phyloP scores from a whole-genome alignment of 2,329 filamentous ascomycete species.

The Calonectria multiphialidica region DNA sequence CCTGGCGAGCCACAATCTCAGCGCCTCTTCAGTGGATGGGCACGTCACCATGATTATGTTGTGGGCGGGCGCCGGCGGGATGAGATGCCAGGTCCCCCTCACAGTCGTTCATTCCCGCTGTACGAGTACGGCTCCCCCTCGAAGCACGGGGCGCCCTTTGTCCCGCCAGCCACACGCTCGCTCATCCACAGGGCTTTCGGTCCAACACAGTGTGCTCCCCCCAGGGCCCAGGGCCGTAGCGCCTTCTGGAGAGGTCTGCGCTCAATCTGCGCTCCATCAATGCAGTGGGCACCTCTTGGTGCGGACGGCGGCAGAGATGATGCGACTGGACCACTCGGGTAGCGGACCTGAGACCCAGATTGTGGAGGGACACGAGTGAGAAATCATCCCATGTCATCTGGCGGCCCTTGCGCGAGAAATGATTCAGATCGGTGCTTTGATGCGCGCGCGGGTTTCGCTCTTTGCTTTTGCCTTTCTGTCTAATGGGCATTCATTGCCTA shows the following conservation, averaged over 20 bases:
- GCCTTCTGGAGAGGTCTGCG: neutral
- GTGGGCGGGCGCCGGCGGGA: neutral
- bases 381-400: conserved; percentile 18
- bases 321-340: conserved; percentile 16
- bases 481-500: neutral
- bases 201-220: neutral
- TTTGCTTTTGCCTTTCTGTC: neutral
- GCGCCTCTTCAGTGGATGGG: neutral
- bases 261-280: conserved; percentile 6
- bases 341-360: conserved; percentile 19
- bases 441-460: neutral
- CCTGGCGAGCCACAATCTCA: conserved; percentile 1
- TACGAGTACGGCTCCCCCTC: neutral
- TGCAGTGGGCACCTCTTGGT: neutral
- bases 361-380: conserved; percentile 3
- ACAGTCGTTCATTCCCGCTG: neutral
- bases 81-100: neutral
- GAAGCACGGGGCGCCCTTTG: neutral
- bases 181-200: neutral
- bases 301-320: neutral
- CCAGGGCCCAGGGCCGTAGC: neutral
- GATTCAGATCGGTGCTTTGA: conserved; percentile 8
- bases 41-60: conserved; percentile 1
- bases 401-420: conserved; percentile 1
- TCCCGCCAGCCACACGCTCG: neutral